Conservation (phyloP, 306 rosid species). For the Quercus mongolica region DNA sequence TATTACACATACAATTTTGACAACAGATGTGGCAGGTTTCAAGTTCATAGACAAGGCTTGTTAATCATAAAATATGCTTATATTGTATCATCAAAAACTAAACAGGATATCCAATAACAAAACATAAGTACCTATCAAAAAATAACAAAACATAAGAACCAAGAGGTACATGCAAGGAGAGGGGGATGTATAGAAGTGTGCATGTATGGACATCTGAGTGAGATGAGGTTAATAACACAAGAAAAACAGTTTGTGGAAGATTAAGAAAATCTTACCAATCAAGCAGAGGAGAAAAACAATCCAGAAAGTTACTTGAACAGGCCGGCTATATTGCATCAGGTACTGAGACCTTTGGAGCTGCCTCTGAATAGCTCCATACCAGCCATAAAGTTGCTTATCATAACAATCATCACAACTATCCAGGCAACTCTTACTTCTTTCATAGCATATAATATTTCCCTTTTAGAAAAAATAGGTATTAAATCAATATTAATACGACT, state of each 20-base stretch:
- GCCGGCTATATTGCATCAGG: constrained; percentile 78
- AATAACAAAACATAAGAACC: no score
- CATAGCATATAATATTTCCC: constrained; percentile 52
- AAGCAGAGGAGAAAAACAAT: constrained; percentile 60
- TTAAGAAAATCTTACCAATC: constrained; percentile 55
- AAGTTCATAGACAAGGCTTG: no score
- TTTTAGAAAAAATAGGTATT: constrained; percentile 16
- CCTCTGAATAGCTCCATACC: constrained; percentile 87
- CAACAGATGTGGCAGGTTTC: neutral
- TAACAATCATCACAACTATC: constrained; percentile 62
- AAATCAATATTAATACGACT: constrained; percentile 5
- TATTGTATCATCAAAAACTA: no score
- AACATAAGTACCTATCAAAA: no score
- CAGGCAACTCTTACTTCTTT: constrained; percentile 63
- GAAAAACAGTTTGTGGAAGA: neutral
- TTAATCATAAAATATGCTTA: no score
- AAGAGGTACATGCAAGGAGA: no score
- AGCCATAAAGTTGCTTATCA: constrained; percentile 78
- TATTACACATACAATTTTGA: neutral
- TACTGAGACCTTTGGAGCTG: constrained; percentile 91
- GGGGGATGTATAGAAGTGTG: no score
- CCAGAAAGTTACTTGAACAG: constrained; percentile 58
- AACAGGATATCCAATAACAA: no score
- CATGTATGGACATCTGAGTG: neutral
- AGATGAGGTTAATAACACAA: neutral